Evolutionary conservation across 2,329 filamentous ascomycete genomes (phyloP).

Genomic region (Trichoderma aggressivum): DNA sequence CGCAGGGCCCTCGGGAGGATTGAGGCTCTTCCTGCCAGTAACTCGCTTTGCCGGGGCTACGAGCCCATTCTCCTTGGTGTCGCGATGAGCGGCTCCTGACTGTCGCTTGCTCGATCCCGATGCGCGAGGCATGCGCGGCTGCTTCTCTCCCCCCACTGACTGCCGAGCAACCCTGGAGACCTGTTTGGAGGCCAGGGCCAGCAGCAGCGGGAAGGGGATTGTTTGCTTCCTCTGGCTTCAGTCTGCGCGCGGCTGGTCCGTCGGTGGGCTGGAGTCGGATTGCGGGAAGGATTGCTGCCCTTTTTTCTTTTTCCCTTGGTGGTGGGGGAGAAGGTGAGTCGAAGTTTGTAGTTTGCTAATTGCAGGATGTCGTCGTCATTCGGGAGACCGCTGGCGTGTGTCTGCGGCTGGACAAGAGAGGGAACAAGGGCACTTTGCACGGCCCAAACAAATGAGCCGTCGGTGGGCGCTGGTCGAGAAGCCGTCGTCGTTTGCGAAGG

Average conservation of each 20-base stretch:
- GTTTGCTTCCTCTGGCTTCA: background rate
- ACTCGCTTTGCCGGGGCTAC: conserved; percentile 55
- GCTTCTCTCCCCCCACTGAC: conserved; percentile 35
- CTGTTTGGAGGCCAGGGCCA: conserved; percentile 34
- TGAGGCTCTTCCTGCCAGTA: conserved; percentile 45
- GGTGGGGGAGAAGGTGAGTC: background rate
- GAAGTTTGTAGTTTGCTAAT: background rate
- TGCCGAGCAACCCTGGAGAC: conserved; percentile 34
- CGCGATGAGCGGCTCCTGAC: conserved; percentile 62
- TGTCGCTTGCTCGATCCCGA: conserved; percentile 59
- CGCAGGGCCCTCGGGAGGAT: conserved; percentile 40
- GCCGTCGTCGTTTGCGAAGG: background rate
- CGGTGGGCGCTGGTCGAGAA: background rate
- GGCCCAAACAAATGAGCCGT: background rate
- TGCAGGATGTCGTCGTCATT: background rate
- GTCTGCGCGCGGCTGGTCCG: conserved; percentile 13
- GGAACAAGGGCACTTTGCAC: background rate
- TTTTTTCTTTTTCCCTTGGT: background rate
- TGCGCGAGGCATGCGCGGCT: conserved; percentile 59
- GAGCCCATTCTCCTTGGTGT: conserved; percentile 79
- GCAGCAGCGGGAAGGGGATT: conserved; percentile 31
- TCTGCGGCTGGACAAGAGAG: background rate
- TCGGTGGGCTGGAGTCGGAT: background rate
- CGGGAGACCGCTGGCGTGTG: background rate
- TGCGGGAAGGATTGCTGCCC: background rate